Base-by-base conservation (phyloP, 2,329 filamentous ascomycete species). In the Aspergillus clavatus region DNA sequence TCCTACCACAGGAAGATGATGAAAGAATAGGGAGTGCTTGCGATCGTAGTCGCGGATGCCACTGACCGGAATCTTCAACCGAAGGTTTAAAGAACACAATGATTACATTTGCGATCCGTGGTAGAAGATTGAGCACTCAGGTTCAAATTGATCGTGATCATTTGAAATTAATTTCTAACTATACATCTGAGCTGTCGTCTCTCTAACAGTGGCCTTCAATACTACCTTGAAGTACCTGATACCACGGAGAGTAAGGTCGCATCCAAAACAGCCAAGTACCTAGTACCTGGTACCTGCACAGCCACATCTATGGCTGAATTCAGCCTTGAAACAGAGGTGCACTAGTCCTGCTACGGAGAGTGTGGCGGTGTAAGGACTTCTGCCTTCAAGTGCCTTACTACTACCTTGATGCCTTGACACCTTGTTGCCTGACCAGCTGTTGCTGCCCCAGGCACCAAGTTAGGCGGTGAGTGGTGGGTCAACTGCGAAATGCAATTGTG, bases 401-500 rank as follows among this genome's bases (percentile, higher is more conserved):
- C 6, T 29, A 7, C 12, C 12, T 12, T 29, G 11, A 12, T n/a
- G 11, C 27, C 27, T 28, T 24, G 23, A 8, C 23, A 24, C 31
- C 31, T 29, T 5, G 5, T 4, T 28, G 26, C 26, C 26, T 28
- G 7, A 29, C 3, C 11, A n/a, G 11, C 5, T 3, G 6, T n/a
- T n/a, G 12, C 36, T 10, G 5, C 40, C 40, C 35, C 37, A 27
- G 12, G 28, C 43, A 43, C 40, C 22, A 3, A 29, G 5, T 29
- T 14, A 35, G 31, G 31, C 31, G 31, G 31, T 35, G 31, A 35
- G 31, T 10, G 31, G 18, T 16, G 5, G 23, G 23, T 5, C 23
- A 24, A 24, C 5, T 5, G 23, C 16, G 16, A 14, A 31, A 40
- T 40, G 24, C 11, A n/a, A 48, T 26, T 44, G 48, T 51, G 48